phyloP scores from a whole-genome alignment of 2,329 filamentous ascomycete genomes.

The Verticillium albo-atrum region DNA sequence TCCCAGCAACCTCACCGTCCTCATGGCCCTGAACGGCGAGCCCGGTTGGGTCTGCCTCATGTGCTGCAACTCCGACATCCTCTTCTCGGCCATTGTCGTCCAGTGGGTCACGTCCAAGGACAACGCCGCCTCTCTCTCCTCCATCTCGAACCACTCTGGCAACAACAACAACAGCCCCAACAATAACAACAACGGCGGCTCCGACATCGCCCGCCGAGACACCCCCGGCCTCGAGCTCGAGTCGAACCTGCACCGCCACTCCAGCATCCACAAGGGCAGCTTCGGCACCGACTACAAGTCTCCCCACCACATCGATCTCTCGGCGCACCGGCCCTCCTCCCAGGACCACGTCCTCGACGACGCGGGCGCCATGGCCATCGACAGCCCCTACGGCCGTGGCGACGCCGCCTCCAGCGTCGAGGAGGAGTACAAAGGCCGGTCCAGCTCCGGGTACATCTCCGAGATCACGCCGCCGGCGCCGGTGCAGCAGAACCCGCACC shows the following conservation, averaged over 20 bases:
- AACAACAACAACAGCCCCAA: conserved; percentile 3
- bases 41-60: conserved; percentile 63
- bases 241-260: neutral
- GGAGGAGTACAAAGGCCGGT: neutral
- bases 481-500: neutral
- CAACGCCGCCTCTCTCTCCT: conserved; percentile 26
- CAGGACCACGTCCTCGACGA: conserved; percentile 19
- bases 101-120: conserved; percentile 54
- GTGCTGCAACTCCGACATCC: conserved; percentile 60
- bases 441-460: neutral
- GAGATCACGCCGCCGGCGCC: neutral
- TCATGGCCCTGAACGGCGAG: conserved; percentile 56
- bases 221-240: conserved; percentile 2
- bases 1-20: conserved; percentile 51
- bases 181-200: conserved; percentile 5
- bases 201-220: conserved; percentile 4
- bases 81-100: conserved; percentile 57
- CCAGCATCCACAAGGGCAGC: neutral
- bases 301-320: neutral
- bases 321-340: conserved; percentile 11
- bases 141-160: neutral
- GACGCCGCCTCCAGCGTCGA: neutral
- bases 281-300: conserved; percentile 2
- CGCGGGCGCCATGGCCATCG: conserved; percentile 14
- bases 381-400: conserved; percentile 1